Evolutionary conservation across 306 rosid species (phyloP), one percentile per base, ranked within the genome.

Genomic region (Macrotyloma uniflorum): DNA sequence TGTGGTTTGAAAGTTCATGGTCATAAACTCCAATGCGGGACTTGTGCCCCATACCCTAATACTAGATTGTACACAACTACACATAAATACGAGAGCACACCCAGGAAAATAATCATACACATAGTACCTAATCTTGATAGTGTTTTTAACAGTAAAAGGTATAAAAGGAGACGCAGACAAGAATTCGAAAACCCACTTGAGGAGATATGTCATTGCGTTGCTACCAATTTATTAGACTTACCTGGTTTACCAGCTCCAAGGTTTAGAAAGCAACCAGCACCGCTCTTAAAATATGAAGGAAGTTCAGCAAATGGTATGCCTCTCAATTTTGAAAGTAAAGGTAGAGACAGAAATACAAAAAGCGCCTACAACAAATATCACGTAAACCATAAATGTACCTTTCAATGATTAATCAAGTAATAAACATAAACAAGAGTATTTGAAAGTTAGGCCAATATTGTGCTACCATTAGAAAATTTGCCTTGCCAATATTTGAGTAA

Each of bases 251-350:
- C 28, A 49, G 90, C 87, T 82, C 97, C 96, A 73, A 87, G 75
- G 78, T 94, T 90, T 67, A 91, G 84, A 86, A 91, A 91, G 93
- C 97, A 94, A 78, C 85, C 87, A 58, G 87, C 91, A 35, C 91
- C 97, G 40, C 86, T 86, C 88, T 84, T 85, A 74, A 88, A 80
- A 90, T 94, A 94, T 58, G 94, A 84, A 55, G 97, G 97, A 68
- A 94, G 93, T 84, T 90, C 83, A 30, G 59, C 71, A 51, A 88
- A 49, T 19, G 98, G 89, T 86, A 91, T 86, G 75, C 96, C 98
- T 87, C 85, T 94, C 89, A 89, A 20, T 70, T 87, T 85, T 45
- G 94, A 89, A 67, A 94, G 89, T 16, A 90, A 73, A 62, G 98
- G 98, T 49, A 94, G 89, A 72, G 89, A 82, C 61, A 91, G 86